Evolutionary conservation across 805 yeast genomes (phyloP).

Genomic region (Teunomyces stri): DNA sequence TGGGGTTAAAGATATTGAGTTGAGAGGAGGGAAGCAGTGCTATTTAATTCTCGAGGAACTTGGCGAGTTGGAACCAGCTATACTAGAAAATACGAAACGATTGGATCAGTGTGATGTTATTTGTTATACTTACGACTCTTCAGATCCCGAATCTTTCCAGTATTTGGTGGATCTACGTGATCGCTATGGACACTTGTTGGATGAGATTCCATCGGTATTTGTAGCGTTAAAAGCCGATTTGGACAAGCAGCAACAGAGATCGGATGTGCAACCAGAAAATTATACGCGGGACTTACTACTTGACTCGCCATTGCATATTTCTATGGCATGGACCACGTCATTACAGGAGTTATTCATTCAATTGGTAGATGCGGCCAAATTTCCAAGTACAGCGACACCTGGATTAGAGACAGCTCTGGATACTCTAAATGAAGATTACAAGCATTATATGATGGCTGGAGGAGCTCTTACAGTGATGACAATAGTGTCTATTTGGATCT

Average conservation of each 20-base stretch:
- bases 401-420: constrained; percentile 65
- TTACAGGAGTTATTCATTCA: constrained; percentile 81
- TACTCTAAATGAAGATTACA: constrained; percentile 47
- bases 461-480: constrained; percentile 69
- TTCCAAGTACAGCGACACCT: constrained; percentile 76
- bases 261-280: constrained; percentile 82
- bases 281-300: constrained; percentile 65
- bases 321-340: constrained; percentile 87
- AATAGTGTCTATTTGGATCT: constrained; percentile 60
- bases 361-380: constrained; percentile 81
- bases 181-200: constrained; percentile 54
- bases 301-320: constrained; percentile 85
- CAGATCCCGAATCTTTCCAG: constrained; percentile 93
- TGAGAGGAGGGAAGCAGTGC: constrained; percentile 93
- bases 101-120: constrained; percentile 87
- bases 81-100: constrained; percentile 65
- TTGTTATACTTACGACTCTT: constrained; percentile 87
- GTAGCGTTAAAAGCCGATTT: constrained; percentile 94
- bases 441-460: constrained; percentile 59
- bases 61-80: constrained; percentile 82
- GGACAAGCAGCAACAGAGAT: constrained; percentile 92
- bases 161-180: constrained; percentile 69
- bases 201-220: constrained; percentile 73
- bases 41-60: constrained; percentile 87
- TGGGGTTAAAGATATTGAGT: constrained; percentile 89